Conservation (phyloP, 108 stramenopile genomes). For the Nitzschia palea region DNA sequence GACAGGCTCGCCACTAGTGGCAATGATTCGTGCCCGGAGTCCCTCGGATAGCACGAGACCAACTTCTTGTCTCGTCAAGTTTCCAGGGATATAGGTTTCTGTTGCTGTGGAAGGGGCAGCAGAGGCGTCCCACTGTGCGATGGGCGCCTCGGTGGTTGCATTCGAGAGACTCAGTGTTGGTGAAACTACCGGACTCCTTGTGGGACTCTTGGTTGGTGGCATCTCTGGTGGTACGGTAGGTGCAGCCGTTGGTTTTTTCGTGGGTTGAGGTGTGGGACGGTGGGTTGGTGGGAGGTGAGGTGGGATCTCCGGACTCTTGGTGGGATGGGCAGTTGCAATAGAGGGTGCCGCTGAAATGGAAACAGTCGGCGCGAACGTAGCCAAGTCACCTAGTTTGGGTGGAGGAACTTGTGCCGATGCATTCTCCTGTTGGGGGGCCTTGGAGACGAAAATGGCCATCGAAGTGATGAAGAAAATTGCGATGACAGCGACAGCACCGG, state of each 20-base stretch:
- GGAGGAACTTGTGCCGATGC: no score
- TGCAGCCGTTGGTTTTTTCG: background rate
- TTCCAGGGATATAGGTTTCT: conserved; percentile 28
- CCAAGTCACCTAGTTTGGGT: no score
- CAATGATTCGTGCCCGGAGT: conserved; percentile 25
- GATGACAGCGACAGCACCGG: no score
- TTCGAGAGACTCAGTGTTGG: background rate
- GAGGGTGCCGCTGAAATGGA: no score
- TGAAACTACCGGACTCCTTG: background rate
- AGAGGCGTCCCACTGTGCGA: no score
- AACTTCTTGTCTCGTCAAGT: conserved; percentile 32
- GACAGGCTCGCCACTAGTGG: conserved; percentile 21
- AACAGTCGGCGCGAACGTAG: no score
- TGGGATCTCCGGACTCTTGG: background rate
- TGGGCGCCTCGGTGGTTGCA: background rate
- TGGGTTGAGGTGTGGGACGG: background rate
- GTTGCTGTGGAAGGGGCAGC: background rate
- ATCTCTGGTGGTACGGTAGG: conserved; percentile 3
- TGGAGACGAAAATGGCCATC: no score
- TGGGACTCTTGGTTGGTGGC: conserved; percentile 6
- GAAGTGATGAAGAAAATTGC: no score
- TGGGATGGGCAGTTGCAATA: background rate
- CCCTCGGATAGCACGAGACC: conserved; percentile 31
- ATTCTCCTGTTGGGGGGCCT: no score
- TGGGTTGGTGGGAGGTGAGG: background rate